Evolutionary conservation across 768 basidiomycete genomes (phyloP).

Genomic region (Tylopilus sp.): DNA sequence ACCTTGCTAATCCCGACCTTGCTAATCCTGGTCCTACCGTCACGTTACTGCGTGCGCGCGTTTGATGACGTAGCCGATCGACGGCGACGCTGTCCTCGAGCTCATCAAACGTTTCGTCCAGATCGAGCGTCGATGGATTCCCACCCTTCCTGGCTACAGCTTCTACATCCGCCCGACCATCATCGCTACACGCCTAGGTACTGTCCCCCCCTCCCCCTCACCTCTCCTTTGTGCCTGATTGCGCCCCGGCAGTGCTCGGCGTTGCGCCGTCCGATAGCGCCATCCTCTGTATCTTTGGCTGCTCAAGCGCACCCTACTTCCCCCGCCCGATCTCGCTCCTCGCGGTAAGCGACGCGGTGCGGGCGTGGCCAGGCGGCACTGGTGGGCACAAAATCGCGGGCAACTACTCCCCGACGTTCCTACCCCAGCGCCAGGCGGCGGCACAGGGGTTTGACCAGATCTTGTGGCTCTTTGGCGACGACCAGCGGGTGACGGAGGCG

Average conservation of each 20-base stretch:
- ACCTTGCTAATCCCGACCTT: background rate
- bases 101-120: conserved; percentile 64
- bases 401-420: conserved; percentile 60
- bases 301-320: conserved; percentile 54
- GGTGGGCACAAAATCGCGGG: conserved; percentile 59
- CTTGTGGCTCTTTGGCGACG: conserved; percentile 71
- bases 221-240: background rate
- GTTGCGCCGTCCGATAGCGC: conserved; percentile 78
- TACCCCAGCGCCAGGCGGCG: conserved; percentile 63
- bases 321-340: conserved; percentile 51
- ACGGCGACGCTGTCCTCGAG: conserved; percentile 43
- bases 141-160: conserved; percentile 65
- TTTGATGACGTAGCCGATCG: conserved; percentile 33
- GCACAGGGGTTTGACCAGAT: conserved; percentile 73
- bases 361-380: conserved; percentile 82
- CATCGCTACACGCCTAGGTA: conserved; percentile 44
- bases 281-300: conserved; percentile 80
- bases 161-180: conserved; percentile 86
- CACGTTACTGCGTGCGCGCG: too few species aligned
- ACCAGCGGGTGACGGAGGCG: conserved; percentile 53
- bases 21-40: background rate
- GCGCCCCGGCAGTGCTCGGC: conserved; percentile 44
- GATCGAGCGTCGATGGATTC: conserved; percentile 85
- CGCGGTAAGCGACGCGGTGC: conserved; percentile 69
- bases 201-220: background rate